phyloP scores from a whole-genome alignment of 148 eudicot species.

The Chenopodium suecicum region DNA sequence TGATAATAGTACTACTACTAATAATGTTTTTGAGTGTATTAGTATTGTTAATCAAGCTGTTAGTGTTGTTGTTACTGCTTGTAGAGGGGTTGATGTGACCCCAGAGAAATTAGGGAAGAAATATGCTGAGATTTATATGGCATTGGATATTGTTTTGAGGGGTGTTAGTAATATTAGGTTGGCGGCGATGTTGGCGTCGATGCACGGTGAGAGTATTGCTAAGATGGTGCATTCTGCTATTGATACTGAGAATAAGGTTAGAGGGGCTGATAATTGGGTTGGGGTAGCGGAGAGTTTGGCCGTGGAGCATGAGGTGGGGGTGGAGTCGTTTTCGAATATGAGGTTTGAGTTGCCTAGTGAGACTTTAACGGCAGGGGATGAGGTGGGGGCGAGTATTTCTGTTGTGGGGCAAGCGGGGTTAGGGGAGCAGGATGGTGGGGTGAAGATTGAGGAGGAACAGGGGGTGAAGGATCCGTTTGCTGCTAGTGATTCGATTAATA shows the following conservation, averaged over 20 bases:
- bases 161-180: conserved; percentile 88
- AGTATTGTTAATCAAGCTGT: conserved; percentile 87
- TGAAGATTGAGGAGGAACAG: conserved; percentile 47
- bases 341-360: conserved; percentile 78
- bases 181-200: conserved; percentile 75
- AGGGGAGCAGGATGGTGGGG: conserved; percentile 47
- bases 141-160: conserved; percentile 83
- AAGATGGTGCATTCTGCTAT: conserved; percentile 93
- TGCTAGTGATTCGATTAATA: conserved; percentile 70
- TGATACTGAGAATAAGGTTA: conserved; percentile 70
- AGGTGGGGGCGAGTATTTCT: conserved; percentile 54
- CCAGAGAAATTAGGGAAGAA: conserved; percentile 80
- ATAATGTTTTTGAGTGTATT: conserved; percentile 81
- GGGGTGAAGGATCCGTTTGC: conserved; percentile 87
- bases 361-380: conserved; percentile 84
- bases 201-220: conserved; percentile 88
- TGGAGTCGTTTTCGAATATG: conserved; percentile 55
- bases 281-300: conserved; percentile 45
- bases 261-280: conserved; percentile 91
- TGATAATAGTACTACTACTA: conserved; percentile 7
- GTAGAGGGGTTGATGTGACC: conserved; percentile 79
- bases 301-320: conserved; percentile 62
- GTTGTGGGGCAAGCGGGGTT: conserved; percentile 36
- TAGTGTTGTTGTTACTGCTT: conserved; percentile 71
- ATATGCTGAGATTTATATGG: conserved; percentile 90